Evolutionary conservation across 257 asterid genomes (phyloP).

Genomic region (Solanum infundibuliforme): DNA sequence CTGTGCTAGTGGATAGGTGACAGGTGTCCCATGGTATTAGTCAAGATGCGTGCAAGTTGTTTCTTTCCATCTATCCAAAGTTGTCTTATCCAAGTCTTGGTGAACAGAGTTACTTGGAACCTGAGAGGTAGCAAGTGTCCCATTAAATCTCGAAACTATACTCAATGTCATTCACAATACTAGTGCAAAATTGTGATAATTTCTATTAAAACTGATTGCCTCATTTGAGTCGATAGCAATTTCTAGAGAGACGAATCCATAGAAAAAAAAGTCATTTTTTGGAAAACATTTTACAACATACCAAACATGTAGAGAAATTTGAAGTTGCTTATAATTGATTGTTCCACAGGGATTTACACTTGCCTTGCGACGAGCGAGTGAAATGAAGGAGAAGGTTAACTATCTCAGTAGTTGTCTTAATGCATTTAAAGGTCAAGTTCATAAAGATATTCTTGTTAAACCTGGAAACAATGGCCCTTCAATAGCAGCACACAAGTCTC

Average conservation of each 20-base stretch:
- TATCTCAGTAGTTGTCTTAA: conserved; percentile 44
- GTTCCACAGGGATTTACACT: conserved; percentile 56
- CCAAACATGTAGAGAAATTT: neutral
- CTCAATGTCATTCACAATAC: neutral
- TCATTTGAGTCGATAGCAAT: neutral
- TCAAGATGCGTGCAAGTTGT: neutral
- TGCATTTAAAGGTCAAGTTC: conserved; percentile 56
- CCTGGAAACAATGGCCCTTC: conserved; percentile 68
- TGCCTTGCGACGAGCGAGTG: conserved; percentile 65
- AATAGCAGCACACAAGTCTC: conserved; percentile 66
- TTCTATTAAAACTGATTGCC: too few relatives aligned
- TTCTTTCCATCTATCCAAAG: neutral
- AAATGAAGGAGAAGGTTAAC: conserved; percentile 64
- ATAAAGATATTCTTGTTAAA: conserved; percentile 49
- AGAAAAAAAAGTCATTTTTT: too few relatives aligned
- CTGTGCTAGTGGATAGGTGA: neutral
- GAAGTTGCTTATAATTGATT: neutral
- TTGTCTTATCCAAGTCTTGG: neutral
- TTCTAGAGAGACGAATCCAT: neutral
- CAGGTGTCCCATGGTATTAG: neutral
- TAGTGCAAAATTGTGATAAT: neutral
- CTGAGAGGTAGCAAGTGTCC: neutral
- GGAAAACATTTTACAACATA: neutral
- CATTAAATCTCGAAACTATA: neutral
- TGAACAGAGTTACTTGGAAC: neutral